Evolutionary conservation across 768 basidiomycete genomes (phyloP), one percentile per base, ranked within the genome.

Genomic region (Lanmaoa rubissima): DNA sequence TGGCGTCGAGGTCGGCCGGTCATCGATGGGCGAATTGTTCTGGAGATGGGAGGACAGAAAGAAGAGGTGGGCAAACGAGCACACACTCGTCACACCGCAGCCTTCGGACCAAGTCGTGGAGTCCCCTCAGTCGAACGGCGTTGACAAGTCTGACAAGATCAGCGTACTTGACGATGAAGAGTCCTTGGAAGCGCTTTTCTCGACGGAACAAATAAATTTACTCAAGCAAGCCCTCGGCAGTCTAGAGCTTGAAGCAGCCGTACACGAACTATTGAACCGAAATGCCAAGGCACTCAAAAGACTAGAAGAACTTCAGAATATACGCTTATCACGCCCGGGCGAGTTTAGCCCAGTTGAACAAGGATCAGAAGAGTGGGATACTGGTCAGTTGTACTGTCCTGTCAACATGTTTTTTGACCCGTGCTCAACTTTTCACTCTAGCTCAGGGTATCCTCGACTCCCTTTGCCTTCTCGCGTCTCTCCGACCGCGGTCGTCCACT

Each of bases 291-390:
- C 91, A 4, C 73, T 94, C 46, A 67, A 74, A 51, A 76, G 85
- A 51, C 74, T 94, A 14, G 84, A 84, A 61, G 80, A 83, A 61
- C 75, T 93, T 47, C 91, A 93, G 65, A 74, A 72, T 19, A 66
- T 71, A 52, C 82, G 91, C 12, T 66, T 88, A 32, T 76, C 75
- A 16, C 70, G 72, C 12, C 78, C 77, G 24, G 77, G 76, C 14
- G 77, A 75, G 39, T 80, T 75, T 10, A 68, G 69, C 35, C 76
- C 75, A 51, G 83, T 84, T 4, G 79, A 84, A 66, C 81, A 84
- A 65, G 87, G 79, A 35, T 87, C 88, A 12, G 90, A 92, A 69
- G 91, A 94, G 69, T 91, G 87, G 87, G 85, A 90, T 61, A 82
- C 82, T 58, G 92, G 91, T 92, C 65, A 61, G 86, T 70, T 51